phyloP scores from a whole-genome alignment of 805 yeast species.

The Spathaspora sp. region DNA sequence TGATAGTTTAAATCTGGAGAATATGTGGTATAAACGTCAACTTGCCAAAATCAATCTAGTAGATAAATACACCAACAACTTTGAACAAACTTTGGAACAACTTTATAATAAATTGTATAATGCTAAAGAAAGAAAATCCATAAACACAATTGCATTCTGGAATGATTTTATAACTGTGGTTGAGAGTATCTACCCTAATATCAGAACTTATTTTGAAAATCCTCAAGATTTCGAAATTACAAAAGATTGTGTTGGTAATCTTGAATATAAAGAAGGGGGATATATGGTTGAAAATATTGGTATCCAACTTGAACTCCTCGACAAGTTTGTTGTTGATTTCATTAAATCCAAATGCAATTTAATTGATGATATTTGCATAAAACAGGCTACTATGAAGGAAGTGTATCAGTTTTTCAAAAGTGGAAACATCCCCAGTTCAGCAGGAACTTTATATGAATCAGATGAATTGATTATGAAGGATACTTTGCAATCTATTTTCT shows the following conservation, averaged over 20 bases:
- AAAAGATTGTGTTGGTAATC: neutral
- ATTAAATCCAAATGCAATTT: neutral
- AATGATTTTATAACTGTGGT: neutral
- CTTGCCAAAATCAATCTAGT: neutral
- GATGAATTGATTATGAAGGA: neutral
- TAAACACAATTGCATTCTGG: neutral
- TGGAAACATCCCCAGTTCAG: neutral
- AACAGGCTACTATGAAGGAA: neutral
- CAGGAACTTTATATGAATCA: neutral
- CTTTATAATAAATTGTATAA: neutral
- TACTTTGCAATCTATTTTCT: neutral
- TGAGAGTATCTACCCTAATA: neutral
- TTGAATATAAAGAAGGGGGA: neutral
- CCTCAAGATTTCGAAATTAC: neutral
- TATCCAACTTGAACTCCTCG: neutral
- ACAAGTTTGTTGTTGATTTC: neutral
- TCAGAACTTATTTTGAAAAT: neutral
- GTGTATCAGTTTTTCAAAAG: neutral
- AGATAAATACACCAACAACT: neutral
- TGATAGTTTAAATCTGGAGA: neutral
- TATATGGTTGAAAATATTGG: neutral
- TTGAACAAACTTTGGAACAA: neutral
- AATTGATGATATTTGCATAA: neutral
- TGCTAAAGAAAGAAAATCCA: neutral
- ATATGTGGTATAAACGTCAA: neutral